These are phyloP conservation scores for Gossypium lobatum DNA, from an alignment of 441 rosid species.

Conservation along the genomic window DNA sequence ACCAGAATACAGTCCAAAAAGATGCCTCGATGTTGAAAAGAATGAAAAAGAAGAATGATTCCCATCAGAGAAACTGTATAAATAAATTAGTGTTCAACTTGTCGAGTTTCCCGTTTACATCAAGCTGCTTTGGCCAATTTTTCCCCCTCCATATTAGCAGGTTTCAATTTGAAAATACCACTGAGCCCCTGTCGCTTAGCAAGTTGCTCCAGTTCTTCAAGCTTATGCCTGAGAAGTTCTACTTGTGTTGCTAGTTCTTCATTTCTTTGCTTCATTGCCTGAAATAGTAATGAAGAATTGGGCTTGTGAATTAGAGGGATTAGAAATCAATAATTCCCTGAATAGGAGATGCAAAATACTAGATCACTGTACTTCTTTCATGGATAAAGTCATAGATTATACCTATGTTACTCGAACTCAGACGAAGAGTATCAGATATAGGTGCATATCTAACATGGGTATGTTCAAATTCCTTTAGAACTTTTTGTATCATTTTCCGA, in stretches of 20 bases:
- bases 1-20: slow-evolving; percentile 12
- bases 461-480: neutral
- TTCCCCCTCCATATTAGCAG: slow-evolving; percentile 18
- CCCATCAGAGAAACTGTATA: neutral
- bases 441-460: neutral
- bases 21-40: slow-evolving; percentile 12
- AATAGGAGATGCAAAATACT: neutral
- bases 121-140: slow-evolving; percentile 30
- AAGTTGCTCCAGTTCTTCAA: slow-evolving; percentile 70
- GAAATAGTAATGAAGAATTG: slow-evolving; percentile 9
- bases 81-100: neutral
- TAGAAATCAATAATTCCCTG: neutral
- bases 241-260: slow-evolving; percentile 51
- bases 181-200: slow-evolving; percentile 58
- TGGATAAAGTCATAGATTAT: neutral
- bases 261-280: slow-evolving; percentile 60
- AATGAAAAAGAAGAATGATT: slow-evolving; percentile 17
- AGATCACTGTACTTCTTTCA: neutral
- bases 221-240: slow-evolving; percentile 43
- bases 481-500: neutral
- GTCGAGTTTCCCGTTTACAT: slow-evolving; percentile 4
- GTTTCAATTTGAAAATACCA: slow-evolving; percentile 49
- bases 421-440: neutral
- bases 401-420: neutral
- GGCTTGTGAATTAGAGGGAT: neutral